Evolutionary conservation across 1,284 basidiomycete species (phyloP), one percentile per base, ranked within the genome.

Genomic region (Ceraceosorus guamensis): DNA sequence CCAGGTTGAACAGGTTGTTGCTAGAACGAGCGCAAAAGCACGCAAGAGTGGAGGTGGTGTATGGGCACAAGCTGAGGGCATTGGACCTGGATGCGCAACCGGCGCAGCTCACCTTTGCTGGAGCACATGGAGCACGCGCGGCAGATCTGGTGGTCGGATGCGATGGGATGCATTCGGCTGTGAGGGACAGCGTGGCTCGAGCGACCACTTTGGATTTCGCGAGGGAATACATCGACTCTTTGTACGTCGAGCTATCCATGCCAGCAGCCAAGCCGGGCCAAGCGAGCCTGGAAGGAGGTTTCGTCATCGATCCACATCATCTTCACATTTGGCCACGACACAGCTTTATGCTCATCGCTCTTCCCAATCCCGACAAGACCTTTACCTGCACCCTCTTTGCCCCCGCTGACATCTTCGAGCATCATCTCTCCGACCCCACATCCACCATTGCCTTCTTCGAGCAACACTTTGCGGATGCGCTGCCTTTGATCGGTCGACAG

Each of bases 301-400:
- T 88, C 80, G 80, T 85, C 51, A 84, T 98, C 77, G 90, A 95
- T 81, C 87, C 89, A 64, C 87, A 89, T 78, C 89, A 97, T 78
- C 84, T 98, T 64, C 95, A 98, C 80, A 97, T 98, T 75, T 98
- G 93, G 93, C 95, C 93, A 57, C 85, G 91, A 73, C 89, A 92
- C 78, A 88, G 89, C 51, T 97, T 96, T 81, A 98, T 98, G 93
- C 83, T 98, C 70, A 96, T 98, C 72, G 95, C 91, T 16, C 84
- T 98, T 52, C 91, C 93, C 63, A 98, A 75, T 52, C 39, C 55
- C 34, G 80, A 80, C 63, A 73, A 77, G 41, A 78, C 77, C 6
- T 81, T 82, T 68, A 81, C 81, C 0, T 76, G 79, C 78, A 96
- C 92, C 24, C 81, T 98, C 60, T 98, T 97, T 80, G 89, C 90